Evolutionary conservation across 116 monocot genomes (phyloP), one percentile per base, ranked within the genome.

Genomic region (Dioscorea cayenensis): DNA sequence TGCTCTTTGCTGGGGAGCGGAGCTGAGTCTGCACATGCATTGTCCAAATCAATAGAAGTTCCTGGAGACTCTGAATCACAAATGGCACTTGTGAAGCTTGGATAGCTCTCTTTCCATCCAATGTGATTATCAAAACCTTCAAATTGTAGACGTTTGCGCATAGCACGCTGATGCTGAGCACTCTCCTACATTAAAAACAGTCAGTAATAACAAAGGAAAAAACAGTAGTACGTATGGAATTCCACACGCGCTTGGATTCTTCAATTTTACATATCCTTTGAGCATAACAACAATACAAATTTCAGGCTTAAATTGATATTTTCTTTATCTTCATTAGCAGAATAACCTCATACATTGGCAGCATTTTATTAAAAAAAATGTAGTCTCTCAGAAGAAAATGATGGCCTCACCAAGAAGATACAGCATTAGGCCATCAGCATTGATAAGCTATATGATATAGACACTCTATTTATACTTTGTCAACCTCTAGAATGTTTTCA

Each of bases 121-220:
- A 49, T 63, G 49, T 66, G 52, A 69, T 68, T 74, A 35, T 80
- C 85, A 65, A 60, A 55, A 65, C 75, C 64, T 72, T 84, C 87
- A 77, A 87, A 91, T 14, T 77, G 74, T 72, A 91, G 83, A 52
- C 87, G 87, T 68, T 84, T 91, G 48, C 82, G 78, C 87, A 85
- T 87, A 66, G 71, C 83, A 72, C 79, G 81, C 50, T 77, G 76
- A 73, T 71, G 55, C 36, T 81, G 81, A 72, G 49, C 43, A 64
- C 49, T 50, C 32, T 79, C 90, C 84, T 90, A 69, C 68, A 90
- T 71, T 36, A 28, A 78, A 11, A 73, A 68, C 36, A 25, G 17
- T 74, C 35, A 71, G 66, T 11, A 74, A 77, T 20, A 71, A 22
- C 62, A 27, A 62, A 27, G 23, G 22, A 12, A 62, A 6, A 62